A percentile compares a stretch with the other conserved stretches of the same genome.
phyloP scores from a whole-genome alignment of 2,329 filamentous ascomycete species.

The Coniochaeta sp. region DNA sequence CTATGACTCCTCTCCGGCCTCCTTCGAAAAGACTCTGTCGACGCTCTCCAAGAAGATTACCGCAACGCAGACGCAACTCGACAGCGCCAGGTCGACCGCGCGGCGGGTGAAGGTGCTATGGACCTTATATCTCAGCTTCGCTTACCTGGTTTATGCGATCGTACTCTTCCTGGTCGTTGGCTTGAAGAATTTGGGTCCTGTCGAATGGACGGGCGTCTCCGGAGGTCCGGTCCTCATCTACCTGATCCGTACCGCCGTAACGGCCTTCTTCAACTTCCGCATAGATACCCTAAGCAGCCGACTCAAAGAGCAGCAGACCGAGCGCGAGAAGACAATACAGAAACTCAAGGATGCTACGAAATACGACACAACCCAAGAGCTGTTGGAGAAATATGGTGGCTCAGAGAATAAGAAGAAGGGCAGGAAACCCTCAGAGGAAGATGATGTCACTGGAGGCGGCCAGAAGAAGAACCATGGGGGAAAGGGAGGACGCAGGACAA shows the following conservation, averaged over 20 bases:
- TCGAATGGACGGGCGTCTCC: constrained; percentile 72
- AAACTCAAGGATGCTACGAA: constrained; percentile 92
- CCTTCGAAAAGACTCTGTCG: constrained; percentile 87
- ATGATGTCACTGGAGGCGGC: constrained; percentile 9
- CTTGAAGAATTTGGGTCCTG: constrained; percentile 65
- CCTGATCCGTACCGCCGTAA: constrained; percentile 56
- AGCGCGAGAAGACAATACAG: constrained; percentile 82
- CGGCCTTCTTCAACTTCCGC: constrained; percentile 73
- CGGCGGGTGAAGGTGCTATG: constrained; percentile 77
- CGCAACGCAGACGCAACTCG: constrained; percentile 64
- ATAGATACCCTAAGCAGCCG: constrained; percentile 61
- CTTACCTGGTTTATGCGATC: constrained; percentile 79
- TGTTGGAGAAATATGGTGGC: constrained; percentile 90
- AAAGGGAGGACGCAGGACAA: constrained; percentile 22
- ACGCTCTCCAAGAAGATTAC: constrained; percentile 77
- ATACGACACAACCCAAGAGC: constrained; percentile 87
- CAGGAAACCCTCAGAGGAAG: constrained; percentile 17
- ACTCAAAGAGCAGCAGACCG: constrained; percentile 67
- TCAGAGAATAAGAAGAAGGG: constrained; percentile 40
- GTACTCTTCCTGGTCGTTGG: constrained; percentile 81
- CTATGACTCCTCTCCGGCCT: constrained; percentile 74
- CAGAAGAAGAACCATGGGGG: constrained; percentile 17
- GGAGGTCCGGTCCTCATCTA: constrained; percentile 83
- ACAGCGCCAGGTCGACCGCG: constrained; percentile 62
- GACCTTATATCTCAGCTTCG: constrained; percentile 86